Evolutionary conservation across 2,329 filamentous ascomycete species (phyloP).

Genomic region (Colletotrichum ledebouriae): DNA sequence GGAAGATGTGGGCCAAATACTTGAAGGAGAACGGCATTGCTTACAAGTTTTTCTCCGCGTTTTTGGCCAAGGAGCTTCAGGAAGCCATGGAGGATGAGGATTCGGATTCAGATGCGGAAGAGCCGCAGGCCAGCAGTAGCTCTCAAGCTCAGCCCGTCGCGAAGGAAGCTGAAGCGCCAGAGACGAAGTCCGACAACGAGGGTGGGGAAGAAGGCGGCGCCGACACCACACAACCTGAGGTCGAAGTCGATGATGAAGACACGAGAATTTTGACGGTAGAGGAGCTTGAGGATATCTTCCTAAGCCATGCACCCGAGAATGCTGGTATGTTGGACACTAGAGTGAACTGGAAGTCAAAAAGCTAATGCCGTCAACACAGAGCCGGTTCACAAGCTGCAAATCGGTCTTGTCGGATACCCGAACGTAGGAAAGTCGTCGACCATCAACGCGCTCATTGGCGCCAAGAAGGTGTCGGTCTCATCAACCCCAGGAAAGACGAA

Average conservation of each 20-base stretch:
- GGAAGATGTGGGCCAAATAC: slow-evolving; percentile 87
- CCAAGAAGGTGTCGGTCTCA: slow-evolving; percentile 98
- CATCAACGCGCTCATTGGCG: slow-evolving; percentile 97
- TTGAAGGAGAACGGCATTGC: slow-evolving; percentile 85
- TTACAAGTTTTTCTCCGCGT: slow-evolving; percentile 97
- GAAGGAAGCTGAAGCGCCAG: slow-evolving; percentile 53
- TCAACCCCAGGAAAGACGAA: slow-evolving; percentile 98
- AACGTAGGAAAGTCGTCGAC: slow-evolving; percentile 99
- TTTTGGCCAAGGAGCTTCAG: slow-evolving; percentile 89
- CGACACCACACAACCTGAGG: slow-evolving; percentile 49
- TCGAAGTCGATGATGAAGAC: slow-evolving; percentile 65
- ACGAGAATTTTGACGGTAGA: slow-evolving; percentile 91
- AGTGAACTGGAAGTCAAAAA: background rate
- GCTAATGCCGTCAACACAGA: slow-evolving; percentile 50
- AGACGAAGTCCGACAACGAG: slow-evolving; percentile 48
- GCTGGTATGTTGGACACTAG: slow-evolving; percentile 57
- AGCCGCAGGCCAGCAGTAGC: slow-evolving; percentile 46
- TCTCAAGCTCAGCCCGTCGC: slow-evolving; percentile 4
- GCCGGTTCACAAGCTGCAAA: slow-evolving; percentile 78
- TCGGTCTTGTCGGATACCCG: slow-evolving; percentile 96
- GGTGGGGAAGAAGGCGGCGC: slow-evolving; percentile 54
- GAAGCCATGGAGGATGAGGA: slow-evolving; percentile 73
- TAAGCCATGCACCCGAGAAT: slow-evolving; percentile 74
- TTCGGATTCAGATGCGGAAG: slow-evolving; percentile 1
- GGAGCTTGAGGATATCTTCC: slow-evolving; percentile 90